Evolutionary conservation across 2,329 filamentous ascomycete genomes (phyloP), one percentile per base, ranked within the genome.

Genomic region (Seiridium cupressi): DNA sequence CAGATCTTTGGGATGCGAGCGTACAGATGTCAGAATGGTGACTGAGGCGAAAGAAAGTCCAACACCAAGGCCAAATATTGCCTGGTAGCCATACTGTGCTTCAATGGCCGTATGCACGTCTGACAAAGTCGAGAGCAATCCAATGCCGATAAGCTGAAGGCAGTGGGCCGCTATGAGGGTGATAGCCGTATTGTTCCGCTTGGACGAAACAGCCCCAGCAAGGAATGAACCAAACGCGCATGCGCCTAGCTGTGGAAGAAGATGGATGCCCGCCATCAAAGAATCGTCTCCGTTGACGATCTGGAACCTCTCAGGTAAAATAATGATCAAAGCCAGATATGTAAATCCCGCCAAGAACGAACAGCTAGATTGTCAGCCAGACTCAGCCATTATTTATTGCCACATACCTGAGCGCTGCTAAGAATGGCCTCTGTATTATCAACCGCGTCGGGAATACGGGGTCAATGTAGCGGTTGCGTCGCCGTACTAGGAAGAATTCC

Each of bases 281-380:
- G 82, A 77, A 38, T 72, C 78, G 54, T 86, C 78, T 5, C 74
- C 74, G 62, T 86, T 82, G 57, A 87, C 80, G 44, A 88, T 81
- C 62, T 88, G 85, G 55, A 87, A 84, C 5, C 84, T 75, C 63
- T 88, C 83, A 0, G 86, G 85, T 4, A 89, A 77, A 38, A 81
- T 78, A 59, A 87, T 80, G 10, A 84, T 79, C n/a, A 86, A 76
- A 4, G 82, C 75, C 31, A 88, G 80, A 62, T 86, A 87, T 0
- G 81, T 76, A 56, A 84, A 85, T 2, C 85, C 85, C 0, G 81
- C 81, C 18, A 87, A 74, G 13, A 87, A 72, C 2, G 84, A 86
- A 34, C 82, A 79, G 13, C 83, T 85, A 55, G 13, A 3, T 49
- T 61, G 61, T 32, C 36, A 48, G 48, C 13, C 26, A 38, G 26